These are phyloP conservation scores for Xylaria sp. DNA, from an alignment of 2,329 filamentous ascomycete species.

Conservation along the genomic window DNA sequence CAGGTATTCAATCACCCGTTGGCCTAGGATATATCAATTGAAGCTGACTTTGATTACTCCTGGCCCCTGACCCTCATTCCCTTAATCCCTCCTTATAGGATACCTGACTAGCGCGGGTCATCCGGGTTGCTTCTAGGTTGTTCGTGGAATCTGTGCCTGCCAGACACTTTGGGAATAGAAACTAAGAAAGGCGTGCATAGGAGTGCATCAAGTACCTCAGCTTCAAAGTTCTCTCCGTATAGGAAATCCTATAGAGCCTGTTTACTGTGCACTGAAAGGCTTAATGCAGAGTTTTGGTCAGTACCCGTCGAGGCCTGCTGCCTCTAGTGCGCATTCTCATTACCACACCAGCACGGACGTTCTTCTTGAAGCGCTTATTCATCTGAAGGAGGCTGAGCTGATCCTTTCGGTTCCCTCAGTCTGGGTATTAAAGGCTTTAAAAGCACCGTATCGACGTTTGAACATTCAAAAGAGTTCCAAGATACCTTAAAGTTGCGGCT, in stretches of 20 bases:
- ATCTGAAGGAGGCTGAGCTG: background rate
- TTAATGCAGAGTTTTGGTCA: background rate
- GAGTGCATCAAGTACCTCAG: background rate
- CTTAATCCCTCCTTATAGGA: background rate
- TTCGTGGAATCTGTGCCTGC: background rate
- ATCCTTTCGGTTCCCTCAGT: background rate
- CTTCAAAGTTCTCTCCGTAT: background rate
- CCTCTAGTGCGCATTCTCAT: background rate
- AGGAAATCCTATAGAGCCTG: background rate
- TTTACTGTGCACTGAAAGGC: background rate
- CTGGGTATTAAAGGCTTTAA: background rate
- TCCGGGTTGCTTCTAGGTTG: background rate
- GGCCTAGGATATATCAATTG: background rate
- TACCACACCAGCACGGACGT: background rate
- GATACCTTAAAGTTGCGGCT: slow-evolving; percentile 1
- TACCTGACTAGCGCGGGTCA: background rate
- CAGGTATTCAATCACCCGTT: background rate
- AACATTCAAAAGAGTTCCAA: slow-evolving; percentile 5
- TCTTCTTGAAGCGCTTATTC: background rate
- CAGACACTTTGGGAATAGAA: background rate
- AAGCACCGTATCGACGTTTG: background rate
- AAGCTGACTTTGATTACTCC: too few relatives aligned
- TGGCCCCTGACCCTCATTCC: background rate
- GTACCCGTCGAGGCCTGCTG: too few relatives aligned
- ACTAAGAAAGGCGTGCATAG: background rate